Conservation (phyloP, 352 stramenopile species). For the Globisporangium carolinianum region DNA sequence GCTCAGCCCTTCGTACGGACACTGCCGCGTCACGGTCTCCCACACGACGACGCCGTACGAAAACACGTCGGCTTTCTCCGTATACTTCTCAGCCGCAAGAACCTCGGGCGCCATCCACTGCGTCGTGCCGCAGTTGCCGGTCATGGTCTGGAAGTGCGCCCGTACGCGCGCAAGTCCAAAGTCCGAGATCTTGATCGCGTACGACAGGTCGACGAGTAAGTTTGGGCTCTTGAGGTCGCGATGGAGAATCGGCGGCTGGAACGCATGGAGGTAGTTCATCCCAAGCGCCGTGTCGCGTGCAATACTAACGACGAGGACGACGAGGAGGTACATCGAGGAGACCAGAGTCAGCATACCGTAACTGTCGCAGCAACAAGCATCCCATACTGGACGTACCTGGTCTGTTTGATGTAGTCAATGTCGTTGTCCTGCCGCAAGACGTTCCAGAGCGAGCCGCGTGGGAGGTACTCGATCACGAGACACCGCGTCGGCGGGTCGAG, state of each 20-base stretch:
- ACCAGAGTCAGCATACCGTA: too few relatives aligned
- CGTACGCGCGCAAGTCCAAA: constrained; percentile 79
- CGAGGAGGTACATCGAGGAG: too few relatives aligned
- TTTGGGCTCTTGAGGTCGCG: constrained; percentile 86
- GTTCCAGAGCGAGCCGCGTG: constrained; percentile 77
- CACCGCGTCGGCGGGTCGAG: constrained; percentile 71
- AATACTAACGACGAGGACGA: constrained; percentile 30
- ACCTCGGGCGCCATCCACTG: constrained; percentile 87
- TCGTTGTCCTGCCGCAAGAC: constrained; percentile 74
- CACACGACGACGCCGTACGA: constrained; percentile 83
- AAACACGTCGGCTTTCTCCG: constrained; percentile 84
- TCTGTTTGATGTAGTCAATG: constrained; percentile 65
- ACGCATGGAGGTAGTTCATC: constrained; percentile 87
- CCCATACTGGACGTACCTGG: constrained; percentile 28
- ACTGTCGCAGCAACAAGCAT: too few relatives aligned
- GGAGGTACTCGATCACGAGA: constrained; percentile 84
- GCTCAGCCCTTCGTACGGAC: constrained; percentile 88
- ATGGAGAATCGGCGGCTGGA: constrained; percentile 81
- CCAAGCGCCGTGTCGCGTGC: constrained; percentile 71
- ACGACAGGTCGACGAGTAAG: constrained; percentile 69
- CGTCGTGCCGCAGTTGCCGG: constrained; percentile 78
- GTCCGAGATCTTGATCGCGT: constrained; percentile 86
- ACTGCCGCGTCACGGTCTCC: constrained; percentile 86
- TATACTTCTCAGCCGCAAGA: constrained; percentile 79
- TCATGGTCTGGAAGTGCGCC: constrained; percentile 86